Evolutionary conservation across 2,329 filamentous ascomycete species (phyloP).

Genomic region (Sordariomycetes sp.): DNA sequence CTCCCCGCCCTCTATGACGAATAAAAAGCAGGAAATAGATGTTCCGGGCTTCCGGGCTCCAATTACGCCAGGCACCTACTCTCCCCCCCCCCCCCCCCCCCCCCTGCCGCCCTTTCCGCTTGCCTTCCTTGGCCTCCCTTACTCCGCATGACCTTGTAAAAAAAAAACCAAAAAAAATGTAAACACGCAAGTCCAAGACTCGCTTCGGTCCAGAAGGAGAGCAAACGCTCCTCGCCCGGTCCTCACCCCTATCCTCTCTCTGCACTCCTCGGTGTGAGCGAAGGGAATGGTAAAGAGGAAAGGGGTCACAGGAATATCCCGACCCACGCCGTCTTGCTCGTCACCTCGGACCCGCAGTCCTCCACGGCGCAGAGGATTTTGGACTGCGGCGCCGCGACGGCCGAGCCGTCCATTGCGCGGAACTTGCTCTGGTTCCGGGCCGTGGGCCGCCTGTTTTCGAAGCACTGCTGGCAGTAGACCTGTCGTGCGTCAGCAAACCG

Average conservation of each 20-base stretch:
- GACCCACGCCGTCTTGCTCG: conserved; percentile 43
- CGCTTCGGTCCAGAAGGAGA: background rate
- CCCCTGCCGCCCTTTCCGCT: background rate
- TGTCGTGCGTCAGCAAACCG: conserved; percentile 17
- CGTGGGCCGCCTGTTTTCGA: conserved; percentile 35
- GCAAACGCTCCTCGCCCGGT: background rate
- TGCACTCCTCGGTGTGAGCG: background rate
- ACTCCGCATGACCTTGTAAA: background rate
- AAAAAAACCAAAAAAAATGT: background rate
- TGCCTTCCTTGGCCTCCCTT: background rate
- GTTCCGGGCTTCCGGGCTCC: too few species aligned
- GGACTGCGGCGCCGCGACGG: background rate
- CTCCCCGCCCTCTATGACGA: background rate
- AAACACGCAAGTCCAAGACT: conserved; percentile 24
- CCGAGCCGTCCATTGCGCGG: conserved; percentile 1
- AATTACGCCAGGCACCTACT: background rate
- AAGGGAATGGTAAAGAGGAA: background rate
- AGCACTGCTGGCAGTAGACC: conserved; percentile 53
- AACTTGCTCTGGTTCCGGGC: conserved; percentile 14
- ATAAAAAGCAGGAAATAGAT: background rate
- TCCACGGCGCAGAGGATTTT: conserved; percentile 42
- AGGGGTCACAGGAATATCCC: conserved; percentile 41
- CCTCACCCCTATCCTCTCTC: background rate
- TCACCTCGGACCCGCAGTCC: conserved; percentile 38
- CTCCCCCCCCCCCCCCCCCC: background rate